These are phyloP conservation scores for Camellia japonica DNA, from an alignment of 148 eudicot genomes.

Conservation along the genomic window DNA sequence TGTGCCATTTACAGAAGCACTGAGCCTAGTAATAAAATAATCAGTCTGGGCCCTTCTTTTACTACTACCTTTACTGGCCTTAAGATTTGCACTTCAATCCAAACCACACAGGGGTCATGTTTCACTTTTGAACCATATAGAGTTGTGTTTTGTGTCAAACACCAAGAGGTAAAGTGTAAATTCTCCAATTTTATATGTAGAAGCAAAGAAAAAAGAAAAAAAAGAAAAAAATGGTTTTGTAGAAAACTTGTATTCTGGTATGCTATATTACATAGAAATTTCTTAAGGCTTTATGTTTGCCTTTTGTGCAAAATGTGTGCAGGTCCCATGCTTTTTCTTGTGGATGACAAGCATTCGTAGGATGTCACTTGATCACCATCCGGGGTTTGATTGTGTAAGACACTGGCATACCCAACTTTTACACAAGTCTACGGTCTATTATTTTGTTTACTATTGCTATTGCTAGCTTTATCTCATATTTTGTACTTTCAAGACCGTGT, in stretches of 20 bases:
- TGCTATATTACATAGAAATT: neutral
- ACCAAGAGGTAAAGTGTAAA: too few species aligned
- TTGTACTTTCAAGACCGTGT: neutral
- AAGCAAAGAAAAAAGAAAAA: neutral
- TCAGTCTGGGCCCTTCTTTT: too few species aligned
- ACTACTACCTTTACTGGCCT: too few species aligned
- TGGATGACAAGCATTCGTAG: conserved; percentile 65
- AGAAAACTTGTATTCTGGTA: neutral
- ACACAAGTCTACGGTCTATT: neutral
- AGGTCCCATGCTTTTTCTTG: conserved; percentile 88
- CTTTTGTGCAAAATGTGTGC: conserved; percentile 32
- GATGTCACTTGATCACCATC: conserved; percentile 78
- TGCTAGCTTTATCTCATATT: neutral
- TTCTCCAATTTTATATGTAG: too few species aligned
- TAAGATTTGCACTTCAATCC: too few species aligned
- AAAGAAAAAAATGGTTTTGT: neutral
- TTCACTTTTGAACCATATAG: too few species aligned
- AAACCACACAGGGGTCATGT: too few species aligned
- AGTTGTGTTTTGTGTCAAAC: too few species aligned
- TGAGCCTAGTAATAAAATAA: too few species aligned
- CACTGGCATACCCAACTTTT: conserved; percentile 6
- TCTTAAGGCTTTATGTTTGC: conserved; percentile 2
- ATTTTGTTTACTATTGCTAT: neutral
- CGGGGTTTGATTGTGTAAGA: conserved; percentile 92
- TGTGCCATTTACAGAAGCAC: too few species aligned